Evolutionary conservation across 2,329 filamentous ascomycete species (phyloP), one percentile per base, ranked within the genome.

Genomic region (Penicillium sp.): DNA sequence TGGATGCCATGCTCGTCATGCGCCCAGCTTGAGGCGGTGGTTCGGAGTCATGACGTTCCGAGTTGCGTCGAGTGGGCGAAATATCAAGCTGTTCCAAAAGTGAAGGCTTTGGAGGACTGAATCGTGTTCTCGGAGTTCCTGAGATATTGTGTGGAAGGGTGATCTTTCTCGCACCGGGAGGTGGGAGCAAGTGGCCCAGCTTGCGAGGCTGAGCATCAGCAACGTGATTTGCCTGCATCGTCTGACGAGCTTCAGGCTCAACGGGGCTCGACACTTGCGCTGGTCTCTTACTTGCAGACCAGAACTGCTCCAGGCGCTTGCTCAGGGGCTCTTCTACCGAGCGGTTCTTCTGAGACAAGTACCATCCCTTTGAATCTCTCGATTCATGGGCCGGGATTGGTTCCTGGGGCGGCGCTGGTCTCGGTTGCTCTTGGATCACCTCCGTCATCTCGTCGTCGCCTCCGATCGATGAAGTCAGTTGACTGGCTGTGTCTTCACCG

Each of bases 51-150:
- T 59, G 60, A 12, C 40, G 57, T 13, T 61, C 62, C 28, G 61
- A 59, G 24, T 57, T 52, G 18, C 57, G 60, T 11, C 66, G 64
- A 25, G 66, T 68, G 24, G 67, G 67, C 29, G 67, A 69, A 12
- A 63, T 53, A 41, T 70, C 66, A 11, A 68, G 54, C 38, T 67
- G 62, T 36, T 70, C 67, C 13, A 69, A 60, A 9, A 68, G 63
- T 29, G 66, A 67, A n/a, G 66, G 66, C 42, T 68, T 69, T 6
- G 67, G 66, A 4, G 67, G 68, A 41, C 68, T 70, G 45, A 70
- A 70, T 33, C 67, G 62, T 29, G 64, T 69, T 45, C 66, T 62
- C 7, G 67, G 66, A 1, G 66, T 70, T 32, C 59, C 57, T 5
- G 62, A 66, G 50, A 63, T 61, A 45, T 55, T 68, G 33, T 59